These are phyloP conservation scores for Helotiales sp. DNA, from an alignment of 2,329 filamentous ascomycete genomes.

Conservation along the genomic window DNA sequence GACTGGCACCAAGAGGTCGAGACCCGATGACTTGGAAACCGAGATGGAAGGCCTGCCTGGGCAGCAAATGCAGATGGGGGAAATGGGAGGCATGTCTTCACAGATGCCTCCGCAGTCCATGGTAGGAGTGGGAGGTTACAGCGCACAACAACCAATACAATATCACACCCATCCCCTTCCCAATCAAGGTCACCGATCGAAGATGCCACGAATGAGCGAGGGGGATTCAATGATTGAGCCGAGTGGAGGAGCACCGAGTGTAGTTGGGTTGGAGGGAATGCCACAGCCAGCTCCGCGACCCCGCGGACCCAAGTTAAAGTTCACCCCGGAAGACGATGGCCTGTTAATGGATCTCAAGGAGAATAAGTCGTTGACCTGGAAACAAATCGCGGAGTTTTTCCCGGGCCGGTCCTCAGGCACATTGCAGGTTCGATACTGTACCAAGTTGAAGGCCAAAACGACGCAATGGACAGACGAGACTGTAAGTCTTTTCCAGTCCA, in stretches of 20 bases:
- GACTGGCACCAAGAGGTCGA: constrained; percentile 53
- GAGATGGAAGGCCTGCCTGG: constrained; percentile 53
- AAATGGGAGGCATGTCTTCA: constrained; percentile 52
- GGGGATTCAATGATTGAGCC: constrained; percentile 51
- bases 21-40: constrained; percentile 61
- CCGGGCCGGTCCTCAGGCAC: constrained; percentile 89
- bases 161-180: constrained; percentile 80
- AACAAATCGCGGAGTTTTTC: constrained; percentile 96
- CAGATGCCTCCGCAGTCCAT: constrained; percentile 62
- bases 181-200: constrained; percentile 71
- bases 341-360: constrained; percentile 90
- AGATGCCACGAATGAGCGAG: constrained; percentile 67
- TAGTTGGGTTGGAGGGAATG: constrained; percentile 88
- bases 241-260: constrained; percentile 69
- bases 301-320: constrained; percentile 88
- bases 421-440: constrained; percentile 92
- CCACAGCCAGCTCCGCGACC: constrained; percentile 80
- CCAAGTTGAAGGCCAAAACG: constrained; percentile 91
- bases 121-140: constrained; percentile 44
- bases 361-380: constrained; percentile 94
- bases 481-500: constrained; percentile 61
- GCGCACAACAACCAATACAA: constrained; percentile 45
- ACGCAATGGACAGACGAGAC: constrained; percentile 94
- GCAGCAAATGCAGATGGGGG: constrained; percentile 45
- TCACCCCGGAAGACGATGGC: constrained; percentile 89